Conservation (phyloP, 2,329 filamentous ascomycete species). For the Trichoderma sp. region DNA sequence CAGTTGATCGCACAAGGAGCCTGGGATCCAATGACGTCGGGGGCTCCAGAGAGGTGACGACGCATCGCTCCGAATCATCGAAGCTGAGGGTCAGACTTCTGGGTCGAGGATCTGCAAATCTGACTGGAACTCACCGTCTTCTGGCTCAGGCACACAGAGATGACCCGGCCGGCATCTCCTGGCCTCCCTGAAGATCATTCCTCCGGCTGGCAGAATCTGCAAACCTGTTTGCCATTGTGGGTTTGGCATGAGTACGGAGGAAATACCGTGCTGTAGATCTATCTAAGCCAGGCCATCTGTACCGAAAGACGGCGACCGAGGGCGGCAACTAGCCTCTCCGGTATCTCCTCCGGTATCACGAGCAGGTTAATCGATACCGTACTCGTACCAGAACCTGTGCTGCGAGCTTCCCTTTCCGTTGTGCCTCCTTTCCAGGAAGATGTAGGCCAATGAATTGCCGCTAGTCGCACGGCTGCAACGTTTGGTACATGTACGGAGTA, state of each 20-base stretch:
- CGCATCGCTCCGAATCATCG: not conserved
- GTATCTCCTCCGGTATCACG: not conserved
- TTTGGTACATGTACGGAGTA: not conserved
- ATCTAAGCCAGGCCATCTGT: not conserved
- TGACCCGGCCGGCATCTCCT: not conserved
- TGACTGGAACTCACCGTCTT: constrained; percentile 2
- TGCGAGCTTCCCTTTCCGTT: not conserved
- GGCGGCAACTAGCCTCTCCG: constrained; percentile 1
- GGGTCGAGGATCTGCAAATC: constrained; percentile 21
- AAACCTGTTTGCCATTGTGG: constrained; percentile 12
- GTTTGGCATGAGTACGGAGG: not conserved
- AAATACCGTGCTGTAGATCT: not conserved
- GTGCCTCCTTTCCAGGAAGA: not conserved
- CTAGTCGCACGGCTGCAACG: not conserved
- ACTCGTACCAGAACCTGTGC: not conserved
- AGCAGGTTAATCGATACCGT: not conserved
- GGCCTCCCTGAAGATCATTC: constrained; percentile 24
- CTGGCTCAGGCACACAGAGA: not conserved
- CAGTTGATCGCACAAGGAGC: constrained; percentile 15
- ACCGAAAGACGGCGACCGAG: not conserved
- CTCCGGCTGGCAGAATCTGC: not conserved
- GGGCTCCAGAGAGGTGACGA: constrained; percentile 15
- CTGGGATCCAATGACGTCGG: constrained; percentile 21
- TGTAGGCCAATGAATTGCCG: not conserved
- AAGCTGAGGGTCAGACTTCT: not conserved